Percentiles rank a stretch among this genome's conserved stretches.
phyloP scores from a whole-genome alignment of 768 basidiomycete species.

The Collybiopsis luxurians region DNA sequence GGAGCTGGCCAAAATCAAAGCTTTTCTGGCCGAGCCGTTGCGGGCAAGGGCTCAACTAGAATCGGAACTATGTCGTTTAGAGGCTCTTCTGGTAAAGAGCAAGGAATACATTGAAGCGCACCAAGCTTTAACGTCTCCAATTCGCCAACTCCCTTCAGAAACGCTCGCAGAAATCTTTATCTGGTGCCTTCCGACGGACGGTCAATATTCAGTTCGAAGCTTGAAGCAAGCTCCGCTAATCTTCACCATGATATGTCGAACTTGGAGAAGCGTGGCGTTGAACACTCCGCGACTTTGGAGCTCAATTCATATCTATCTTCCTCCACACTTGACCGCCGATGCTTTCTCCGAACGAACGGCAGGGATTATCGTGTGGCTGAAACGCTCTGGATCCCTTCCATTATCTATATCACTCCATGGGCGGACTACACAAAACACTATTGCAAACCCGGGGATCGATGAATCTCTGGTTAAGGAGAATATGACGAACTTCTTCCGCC shows the following conservation, averaged over 20 bases:
- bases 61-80: not conserved
- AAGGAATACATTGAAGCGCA: conserved; percentile 15
- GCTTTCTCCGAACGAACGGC: not conserved
- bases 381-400: not conserved
- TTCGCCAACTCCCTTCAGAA: conserved; percentile 23
- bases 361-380: not conserved
- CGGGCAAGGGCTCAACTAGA: not conserved
- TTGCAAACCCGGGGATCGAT: not conserved
- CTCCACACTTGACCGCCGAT: not conserved
- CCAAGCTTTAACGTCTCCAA: conserved; percentile 20
- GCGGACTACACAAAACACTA: not conserved
- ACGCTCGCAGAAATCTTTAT: conserved; percentile 24
- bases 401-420: not conserved
- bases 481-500: not conserved
- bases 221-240: conserved; percentile 19
- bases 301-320: conserved; percentile 13
- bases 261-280: conserved; percentile 24
- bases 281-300: conserved; percentile 25
- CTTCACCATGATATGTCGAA: conserved; percentile 22
- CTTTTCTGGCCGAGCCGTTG: not conserved
- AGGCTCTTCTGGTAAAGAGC: not conserved
- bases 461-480: not conserved
- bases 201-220: conserved; percentile 15
- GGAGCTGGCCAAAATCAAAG: not conserved
- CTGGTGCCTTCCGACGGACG: conserved; percentile 20